These are phyloP conservation scores for Ustilago crameri DNA, from an alignment of 1,284 basidiomycete genomes.

Conservation along the genomic window DNA sequence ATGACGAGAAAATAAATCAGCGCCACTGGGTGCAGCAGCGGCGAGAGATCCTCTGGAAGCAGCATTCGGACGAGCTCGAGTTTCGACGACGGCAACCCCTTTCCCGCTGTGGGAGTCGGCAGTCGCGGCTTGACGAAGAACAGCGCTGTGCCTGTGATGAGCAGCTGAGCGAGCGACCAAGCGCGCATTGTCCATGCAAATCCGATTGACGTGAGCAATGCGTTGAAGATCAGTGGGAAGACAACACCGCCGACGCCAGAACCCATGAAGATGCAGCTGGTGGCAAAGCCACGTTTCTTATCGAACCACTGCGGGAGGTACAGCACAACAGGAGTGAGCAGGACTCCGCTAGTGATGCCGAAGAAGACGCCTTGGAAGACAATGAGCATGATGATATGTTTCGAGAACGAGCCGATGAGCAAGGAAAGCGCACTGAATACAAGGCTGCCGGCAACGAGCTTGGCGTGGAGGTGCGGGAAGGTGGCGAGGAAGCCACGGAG, in stretches of 20 bases:
- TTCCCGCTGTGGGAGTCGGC: neutral
- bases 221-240: conserved; percentile 43
- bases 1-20: conserved; percentile 29
- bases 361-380: conserved; percentile 50
- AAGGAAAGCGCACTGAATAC: conserved; percentile 27
- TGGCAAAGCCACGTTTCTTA: conserved; percentile 43
- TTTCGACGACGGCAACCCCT: conserved; percentile 3
- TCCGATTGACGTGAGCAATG: conserved; percentile 35
- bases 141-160: conserved; percentile 35
- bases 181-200: conserved; percentile 54
- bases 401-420: conserved; percentile 41
- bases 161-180: conserved; percentile 28
- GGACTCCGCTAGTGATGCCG: conserved; percentile 36
- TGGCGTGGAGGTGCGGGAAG: conserved; percentile 33
- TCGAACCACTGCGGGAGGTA: conserved; percentile 57
- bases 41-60: conserved; percentile 15
- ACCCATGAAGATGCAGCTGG: conserved; percentile 48
- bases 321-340: conserved; percentile 49
- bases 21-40: conserved; percentile 10
- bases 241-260: conserved; percentile 48
- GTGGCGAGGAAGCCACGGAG: conserved; percentile 29
- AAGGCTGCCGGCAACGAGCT: conserved; percentile 23
- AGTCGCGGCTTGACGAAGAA: conserved; percentile 29
- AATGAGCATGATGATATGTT: conserved; percentile 31
- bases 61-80: conserved; percentile 5